phyloP scores from a whole-genome alignment of 257 asterid genomes.

The Petunia secreta region DNA sequence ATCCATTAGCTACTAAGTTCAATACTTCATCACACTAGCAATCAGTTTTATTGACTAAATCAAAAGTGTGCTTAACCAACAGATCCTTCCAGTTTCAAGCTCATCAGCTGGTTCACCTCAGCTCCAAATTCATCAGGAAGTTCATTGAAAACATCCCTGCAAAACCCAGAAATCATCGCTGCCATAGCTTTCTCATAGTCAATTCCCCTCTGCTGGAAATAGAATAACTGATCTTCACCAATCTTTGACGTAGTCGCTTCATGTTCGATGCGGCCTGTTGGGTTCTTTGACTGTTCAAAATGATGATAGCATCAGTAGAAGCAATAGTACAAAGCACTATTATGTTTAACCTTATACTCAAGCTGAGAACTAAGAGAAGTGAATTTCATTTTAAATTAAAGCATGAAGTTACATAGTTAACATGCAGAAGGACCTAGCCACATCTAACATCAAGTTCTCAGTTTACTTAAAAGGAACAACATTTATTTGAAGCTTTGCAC shows the following conservation, averaged over 20 bases:
- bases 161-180: constrained; percentile 97
- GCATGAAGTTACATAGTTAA: constrained; percentile 14
- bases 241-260: constrained; percentile 94
- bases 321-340: not conserved
- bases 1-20: not conserved
- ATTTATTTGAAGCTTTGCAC: not conserved
- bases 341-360: not conserved
- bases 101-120: constrained; percentile 92
- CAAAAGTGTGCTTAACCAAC: constrained; percentile 58
- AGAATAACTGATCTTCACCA: constrained; percentile 90
- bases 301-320: constrained; percentile 20
- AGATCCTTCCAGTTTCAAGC: constrained; percentile 94
- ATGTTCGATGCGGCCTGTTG: constrained; percentile 73
- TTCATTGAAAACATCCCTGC: constrained; percentile 84
- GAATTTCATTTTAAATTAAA: not conserved
- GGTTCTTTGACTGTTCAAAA: constrained; percentile 64
- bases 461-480: not conserved
- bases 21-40: not conserved
- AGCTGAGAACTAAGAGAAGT: not conserved
- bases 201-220: constrained; percentile 93
- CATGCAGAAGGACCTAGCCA: not conserved
- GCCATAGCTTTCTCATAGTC: constrained; percentile 95
- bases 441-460: not conserved
- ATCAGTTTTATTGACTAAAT: not conserved
- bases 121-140: constrained; percentile 96